Conservation (phyloP, 2,329 filamentous ascomycete genomes). For the Knufia petricola region DNA sequence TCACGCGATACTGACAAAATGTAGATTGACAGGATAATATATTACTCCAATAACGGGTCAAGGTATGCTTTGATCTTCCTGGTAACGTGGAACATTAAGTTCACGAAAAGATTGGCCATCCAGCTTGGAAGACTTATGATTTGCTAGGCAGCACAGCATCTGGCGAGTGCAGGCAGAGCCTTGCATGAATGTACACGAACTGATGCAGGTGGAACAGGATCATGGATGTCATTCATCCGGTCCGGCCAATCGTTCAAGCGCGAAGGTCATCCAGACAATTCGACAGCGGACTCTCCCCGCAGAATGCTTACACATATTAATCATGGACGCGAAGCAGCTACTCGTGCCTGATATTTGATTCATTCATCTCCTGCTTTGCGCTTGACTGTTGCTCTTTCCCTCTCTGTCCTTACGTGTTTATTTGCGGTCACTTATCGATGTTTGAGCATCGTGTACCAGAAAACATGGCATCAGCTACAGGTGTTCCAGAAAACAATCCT, state of each 20-base stretch:
- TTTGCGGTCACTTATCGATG: too few species aligned
- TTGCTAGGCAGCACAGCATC: neutral
- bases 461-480: constrained; percentile 61
- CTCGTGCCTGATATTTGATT: neutral
- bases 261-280: neutral
- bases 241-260: constrained; percentile 2
- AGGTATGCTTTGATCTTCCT: too few species aligned
- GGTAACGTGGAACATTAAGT: too few species aligned
- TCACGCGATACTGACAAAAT: too few species aligned
- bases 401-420: too few species aligned
- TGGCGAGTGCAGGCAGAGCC: neutral
- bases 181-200: neutral
- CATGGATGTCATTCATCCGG: neutral
- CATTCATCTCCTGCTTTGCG: neutral
- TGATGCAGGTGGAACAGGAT: neutral
- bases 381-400: neutral
- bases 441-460: too few species aligned
- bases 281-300: neutral
- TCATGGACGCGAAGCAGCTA: neutral
- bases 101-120: too few species aligned
- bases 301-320: neutral
- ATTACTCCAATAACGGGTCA: too few species aligned
- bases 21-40: too few species aligned
- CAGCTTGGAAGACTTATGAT: neutral
- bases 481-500: constrained; percentile 48